Evolutionary conservation across 257 asterid species (phyloP).

Genomic region (Rhazya stricta): DNA sequence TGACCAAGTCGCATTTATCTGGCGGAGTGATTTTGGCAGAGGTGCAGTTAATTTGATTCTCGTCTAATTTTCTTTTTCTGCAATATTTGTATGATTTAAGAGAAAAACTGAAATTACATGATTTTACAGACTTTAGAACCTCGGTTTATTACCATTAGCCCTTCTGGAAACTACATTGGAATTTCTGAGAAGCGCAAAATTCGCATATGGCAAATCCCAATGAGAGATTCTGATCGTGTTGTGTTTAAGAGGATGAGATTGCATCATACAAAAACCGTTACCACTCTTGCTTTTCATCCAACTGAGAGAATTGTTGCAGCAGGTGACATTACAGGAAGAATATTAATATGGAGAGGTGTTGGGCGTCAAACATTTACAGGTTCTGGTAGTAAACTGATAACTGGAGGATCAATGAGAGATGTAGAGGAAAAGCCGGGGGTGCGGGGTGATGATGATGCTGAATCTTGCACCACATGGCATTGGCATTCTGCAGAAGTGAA

Average conservation of each 20-base stretch:
- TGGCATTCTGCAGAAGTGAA: slow-evolving; percentile 93
- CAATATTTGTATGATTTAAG: slow-evolving; percentile 5
- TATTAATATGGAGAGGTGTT: slow-evolving; percentile 86
- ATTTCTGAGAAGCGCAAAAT: slow-evolving; percentile 52
- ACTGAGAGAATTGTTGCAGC: slow-evolving; percentile 78
- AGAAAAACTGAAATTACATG: not conserved
- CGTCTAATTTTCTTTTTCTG: not conserved
- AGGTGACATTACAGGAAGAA: slow-evolving; percentile 90
- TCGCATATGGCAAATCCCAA: slow-evolving; percentile 78
- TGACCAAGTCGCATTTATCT: slow-evolving; percentile 55
- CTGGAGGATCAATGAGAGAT: slow-evolving; percentile 32
- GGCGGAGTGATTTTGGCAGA: slow-evolving; percentile 63
- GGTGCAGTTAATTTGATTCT: slow-evolving; percentile 33
- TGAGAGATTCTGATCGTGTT: slow-evolving; percentile 48
- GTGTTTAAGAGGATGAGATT: slow-evolving; percentile 47
- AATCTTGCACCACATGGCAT: slow-evolving; percentile 91
- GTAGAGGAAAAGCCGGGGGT: slow-evolving; percentile 80
- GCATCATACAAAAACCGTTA: slow-evolving; percentile 74
- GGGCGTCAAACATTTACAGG: slow-evolving; percentile 42
- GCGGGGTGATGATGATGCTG: slow-evolving; percentile 68
- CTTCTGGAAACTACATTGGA: slow-evolving; percentile 67
- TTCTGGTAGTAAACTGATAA: slow-evolving; percentile 21
- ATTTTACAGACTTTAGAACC: slow-evolving; percentile 48
- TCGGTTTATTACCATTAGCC: slow-evolving; percentile 42
- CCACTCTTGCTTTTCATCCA: slow-evolving; percentile 88